These are phyloP conservation scores for Claviceps purpurea DNA, from an alignment of 2,329 filamentous ascomycete genomes.

Conservation along the genomic window DNA sequence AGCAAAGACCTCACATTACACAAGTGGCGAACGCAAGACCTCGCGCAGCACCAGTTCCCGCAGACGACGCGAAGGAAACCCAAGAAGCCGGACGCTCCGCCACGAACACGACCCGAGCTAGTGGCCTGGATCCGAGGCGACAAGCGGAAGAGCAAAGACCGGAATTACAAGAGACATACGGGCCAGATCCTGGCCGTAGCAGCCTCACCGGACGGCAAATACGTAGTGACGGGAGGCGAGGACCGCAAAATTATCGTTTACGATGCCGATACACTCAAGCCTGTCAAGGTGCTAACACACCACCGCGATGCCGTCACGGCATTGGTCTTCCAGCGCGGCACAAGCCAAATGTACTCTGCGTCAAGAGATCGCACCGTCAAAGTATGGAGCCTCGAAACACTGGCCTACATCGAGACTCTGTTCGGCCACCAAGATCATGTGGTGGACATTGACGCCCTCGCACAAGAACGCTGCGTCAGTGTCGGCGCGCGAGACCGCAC, in stretches of 20 bases:
- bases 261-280: conserved; percentile 66
- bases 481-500: conserved; percentile 87
- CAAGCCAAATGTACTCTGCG: conserved; percentile 84
- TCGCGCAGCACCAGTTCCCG: conserved; percentile 45
- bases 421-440: conserved; percentile 94
- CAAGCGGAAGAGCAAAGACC: conserved; percentile 45
- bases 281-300: conserved; percentile 74
- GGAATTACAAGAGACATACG: conserved; percentile 62
- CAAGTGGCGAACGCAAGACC: conserved; percentile 75
- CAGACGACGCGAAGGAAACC: conserved; percentile 45
- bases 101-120: conserved; percentile 48
- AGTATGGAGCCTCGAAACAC: conserved; percentile 82
- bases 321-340: conserved; percentile 72
- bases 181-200: conserved; percentile 72
- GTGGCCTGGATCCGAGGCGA: conserved; percentile 51
- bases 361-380: conserved; percentile 90
- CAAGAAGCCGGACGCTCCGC: conserved; percentile 43
- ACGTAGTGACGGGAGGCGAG: conserved; percentile 75
- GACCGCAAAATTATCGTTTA: conserved; percentile 80
- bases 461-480: conserved; percentile 77
- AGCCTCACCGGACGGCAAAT: conserved; percentile 79
- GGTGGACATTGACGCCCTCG: conserved; percentile 68
- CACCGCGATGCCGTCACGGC: conserved; percentile 81
- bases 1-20: conserved; percentile 73
- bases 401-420: conserved; percentile 88